Base-by-base conservation (phyloP, 805 yeast genomes). In the Candida gorgasii region DNA sequence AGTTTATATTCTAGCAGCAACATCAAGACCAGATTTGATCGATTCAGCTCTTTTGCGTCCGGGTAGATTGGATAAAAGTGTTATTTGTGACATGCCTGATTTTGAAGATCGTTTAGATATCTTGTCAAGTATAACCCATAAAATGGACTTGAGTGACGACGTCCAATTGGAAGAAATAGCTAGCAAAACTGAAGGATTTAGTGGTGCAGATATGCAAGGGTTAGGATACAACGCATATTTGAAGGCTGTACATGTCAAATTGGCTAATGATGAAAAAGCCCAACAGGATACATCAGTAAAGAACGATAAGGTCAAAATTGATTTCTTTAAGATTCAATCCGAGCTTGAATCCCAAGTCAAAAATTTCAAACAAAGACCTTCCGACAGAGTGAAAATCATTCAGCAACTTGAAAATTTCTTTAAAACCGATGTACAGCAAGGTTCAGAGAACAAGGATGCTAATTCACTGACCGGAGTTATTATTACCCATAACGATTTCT, bases 131-230 rank as follows among this genome's bases (percentile, higher is more conserved):
- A 75, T 85, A 32, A 70, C 79, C 1, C 62, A 68, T 19, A 84
- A 82, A 36, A 85, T 90, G 86, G 67, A 65, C 14, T 57, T 88
- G 8, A 66, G 59, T 11, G 59, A 56, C 5, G 72, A 67, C 14
- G 82, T 82, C n/a, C 64, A 77, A 36, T 59, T 89, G 34, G 62
- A 63, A 1, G 67, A 59, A 5, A 63, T 89, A 37, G 90, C 95
- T 0, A 50, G 54, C 8, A 49, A 58, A 3, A 81, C 96, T 0
- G 79, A 74, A 0, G 96, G 97, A 0, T 90, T 77, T 53, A 86
- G 97, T 11, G 97, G 97, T 12, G 99, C 99, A 0, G 99, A 92
- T 64, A 67, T 92, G 58, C 98, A 90, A 63, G 97, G 97, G 0
- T 62, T 92, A 37, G 83, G 89, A 30, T 92, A 89, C 62, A 93